A percentile compares a stretch with the other conserved stretches of the same genome.
Evolutionary conservation across 2,329 filamentous ascomycete species (phyloP).

Genomic region (Aureobasidium lini): DNA sequence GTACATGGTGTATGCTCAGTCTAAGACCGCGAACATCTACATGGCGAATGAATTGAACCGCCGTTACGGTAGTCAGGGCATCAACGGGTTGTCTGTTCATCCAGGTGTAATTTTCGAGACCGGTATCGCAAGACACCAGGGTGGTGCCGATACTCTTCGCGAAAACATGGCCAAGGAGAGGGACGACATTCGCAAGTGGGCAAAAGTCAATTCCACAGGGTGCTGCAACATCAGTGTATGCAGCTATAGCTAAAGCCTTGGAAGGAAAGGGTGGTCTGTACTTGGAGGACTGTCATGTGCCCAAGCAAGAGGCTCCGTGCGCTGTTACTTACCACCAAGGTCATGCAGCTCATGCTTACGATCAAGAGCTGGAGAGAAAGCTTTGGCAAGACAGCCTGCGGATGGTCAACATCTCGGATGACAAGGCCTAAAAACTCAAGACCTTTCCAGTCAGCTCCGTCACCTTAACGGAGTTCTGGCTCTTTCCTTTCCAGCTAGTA

Average conservation of each 20-base stretch:
- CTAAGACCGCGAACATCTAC: no score
- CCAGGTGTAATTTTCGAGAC: no score
- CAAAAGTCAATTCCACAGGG: slow-evolving; percentile 35
- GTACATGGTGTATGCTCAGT: no score
- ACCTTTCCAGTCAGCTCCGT: no score
- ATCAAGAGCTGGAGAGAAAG: slow-evolving; percentile 31
- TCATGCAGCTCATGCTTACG: slow-evolving; percentile 30
- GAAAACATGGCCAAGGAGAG: background rate
- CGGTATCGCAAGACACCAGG: background rate
- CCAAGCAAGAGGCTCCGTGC: slow-evolving; percentile 23
- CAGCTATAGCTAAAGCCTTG: slow-evolving; percentile 35
- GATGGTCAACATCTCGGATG: slow-evolving; percentile 21
- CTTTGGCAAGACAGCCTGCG: slow-evolving; percentile 36
- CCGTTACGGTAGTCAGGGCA: no score
- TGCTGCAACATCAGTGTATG: slow-evolving; percentile 43
- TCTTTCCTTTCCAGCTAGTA: no score
- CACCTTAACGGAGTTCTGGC: no score
- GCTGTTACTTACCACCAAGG: slow-evolving; percentile 19
- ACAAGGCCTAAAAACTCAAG: background rate
- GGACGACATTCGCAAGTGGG: background rate
- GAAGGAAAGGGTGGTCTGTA: slow-evolving; percentile 43
- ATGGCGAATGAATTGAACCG: no score
- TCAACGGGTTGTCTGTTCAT: no score
- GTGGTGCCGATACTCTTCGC: background rate
- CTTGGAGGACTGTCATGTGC: slow-evolving; percentile 35